phyloP scores from a whole-genome alignment of 2,329 filamentous ascomycete genomes.

The Botryotinia narcissicola region DNA sequence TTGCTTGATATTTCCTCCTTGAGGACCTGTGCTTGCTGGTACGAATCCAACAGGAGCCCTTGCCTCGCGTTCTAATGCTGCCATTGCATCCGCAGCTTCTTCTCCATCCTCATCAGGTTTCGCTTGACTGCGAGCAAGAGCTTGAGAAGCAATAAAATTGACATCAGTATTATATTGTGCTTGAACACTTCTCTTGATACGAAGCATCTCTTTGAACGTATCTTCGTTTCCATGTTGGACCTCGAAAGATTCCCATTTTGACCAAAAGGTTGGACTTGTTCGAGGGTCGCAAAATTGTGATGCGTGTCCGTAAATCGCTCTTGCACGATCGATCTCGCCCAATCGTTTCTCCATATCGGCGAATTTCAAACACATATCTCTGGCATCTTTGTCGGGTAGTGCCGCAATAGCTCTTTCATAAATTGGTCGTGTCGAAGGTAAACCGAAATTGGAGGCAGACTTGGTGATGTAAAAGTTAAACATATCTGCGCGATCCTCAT shows the following conservation, averaged over 20 bases:
- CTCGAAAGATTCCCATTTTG: conserved; percentile 96
- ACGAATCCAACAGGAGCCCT: conserved; percentile 88
- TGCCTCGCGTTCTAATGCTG: conserved; percentile 82
- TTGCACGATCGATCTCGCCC: conserved; percentile 89
- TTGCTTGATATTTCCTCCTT: conserved; percentile 54
- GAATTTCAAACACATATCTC: conserved; percentile 98
- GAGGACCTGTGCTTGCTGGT: conserved; percentile 72
- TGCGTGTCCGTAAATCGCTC: conserved; percentile 94
- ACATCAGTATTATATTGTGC: conserved; percentile 99
- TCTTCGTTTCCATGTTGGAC: conserved; percentile 98
- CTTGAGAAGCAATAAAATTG: conserved; percentile 96
- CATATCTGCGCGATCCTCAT: conserved; percentile 95
- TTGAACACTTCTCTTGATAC: conserved; percentile 95
- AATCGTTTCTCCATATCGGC: conserved; percentile 92
- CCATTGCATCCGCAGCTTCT: conserved; percentile 75
- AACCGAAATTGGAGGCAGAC: conserved; percentile 94
- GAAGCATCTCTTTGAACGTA: conserved; percentile 98
- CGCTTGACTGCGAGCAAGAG: conserved; percentile 75
- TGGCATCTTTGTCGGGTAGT: conserved; percentile 88
- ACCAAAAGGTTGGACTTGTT: conserved; percentile 87
- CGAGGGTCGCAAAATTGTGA: conserved; percentile 97
- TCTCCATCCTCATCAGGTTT: conserved; percentile 44
- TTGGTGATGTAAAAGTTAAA: conserved; percentile 99
- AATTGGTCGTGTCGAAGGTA: conserved; percentile 90
- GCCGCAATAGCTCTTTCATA: conserved; percentile 94